Percentiles rank a stretch among this genome's conserved stretches.
Conservation (phyloP, 371 early-diverging fungal species). For the Sporodiniella umbellata region DNA sequence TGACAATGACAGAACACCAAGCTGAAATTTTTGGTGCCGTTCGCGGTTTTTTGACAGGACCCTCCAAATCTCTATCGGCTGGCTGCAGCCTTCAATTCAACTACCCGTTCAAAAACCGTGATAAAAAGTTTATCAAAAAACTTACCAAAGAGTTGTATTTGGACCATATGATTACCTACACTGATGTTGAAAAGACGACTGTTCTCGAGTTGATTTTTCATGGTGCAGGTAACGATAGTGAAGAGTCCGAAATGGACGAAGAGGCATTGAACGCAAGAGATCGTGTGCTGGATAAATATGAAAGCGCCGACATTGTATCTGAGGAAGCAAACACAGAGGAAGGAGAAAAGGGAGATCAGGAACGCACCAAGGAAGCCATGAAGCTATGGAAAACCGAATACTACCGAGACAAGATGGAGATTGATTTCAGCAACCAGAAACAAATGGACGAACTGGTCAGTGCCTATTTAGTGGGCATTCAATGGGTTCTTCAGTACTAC, state of each 20-base stretch:
- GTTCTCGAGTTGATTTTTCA: constrained; percentile 52
- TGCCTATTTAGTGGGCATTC: constrained; percentile 89
- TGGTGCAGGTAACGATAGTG: constrained; percentile 45
- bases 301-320: constrained; percentile 59
- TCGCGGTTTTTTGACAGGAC: constrained; percentile 48
- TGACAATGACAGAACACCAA: constrained; percentile 61
- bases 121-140: constrained; percentile 60
- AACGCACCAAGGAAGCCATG: constrained; percentile 52
- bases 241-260: constrained; percentile 35
- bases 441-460: constrained; percentile 63
- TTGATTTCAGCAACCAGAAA: constrained; percentile 48
- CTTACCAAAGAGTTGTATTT: constrained; percentile 68
- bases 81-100: constrained; percentile 43
- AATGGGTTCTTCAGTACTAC: constrained; percentile 98
- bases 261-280: constrained; percentile 63
- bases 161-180: constrained; percentile 36
- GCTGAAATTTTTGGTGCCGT: constrained; percentile 53
- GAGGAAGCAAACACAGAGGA: constrained; percentile 44
- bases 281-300: constrained; percentile 65
- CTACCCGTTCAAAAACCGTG: constrained; percentile 48
- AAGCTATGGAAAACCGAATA: constrained; percentile 69
- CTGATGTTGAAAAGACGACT: constrained; percentile 37
- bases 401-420: constrained; percentile 72
- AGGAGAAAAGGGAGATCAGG: constrained; percentile 50
- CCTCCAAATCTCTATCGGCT: constrained; percentile 1